Evolutionary conservation across 2,329 filamentous ascomycete species (phyloP).

Genomic region (Cladosporium halotolerans): DNA sequence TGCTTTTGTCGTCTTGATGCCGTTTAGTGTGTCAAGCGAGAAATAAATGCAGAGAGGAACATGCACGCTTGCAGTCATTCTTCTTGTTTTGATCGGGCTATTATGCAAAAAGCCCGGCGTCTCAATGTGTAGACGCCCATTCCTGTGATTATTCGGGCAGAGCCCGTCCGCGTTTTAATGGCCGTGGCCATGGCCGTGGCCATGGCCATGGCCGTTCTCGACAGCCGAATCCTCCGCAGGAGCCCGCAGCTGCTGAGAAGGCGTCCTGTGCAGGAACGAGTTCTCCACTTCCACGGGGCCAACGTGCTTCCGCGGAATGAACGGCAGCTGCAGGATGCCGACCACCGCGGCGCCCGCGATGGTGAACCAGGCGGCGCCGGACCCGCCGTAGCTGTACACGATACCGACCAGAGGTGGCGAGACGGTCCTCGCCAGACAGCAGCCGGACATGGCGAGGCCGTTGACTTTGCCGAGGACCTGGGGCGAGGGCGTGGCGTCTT

Average conservation of each 20-base stretch:
- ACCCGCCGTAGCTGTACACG: conserved; percentile 54
- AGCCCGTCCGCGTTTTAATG: background rate
- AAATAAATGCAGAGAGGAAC: no score
- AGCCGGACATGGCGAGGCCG: conserved; percentile 61
- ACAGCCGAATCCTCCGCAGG: background rate
- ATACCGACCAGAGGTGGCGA: conserved; percentile 60
- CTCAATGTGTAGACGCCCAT: no score
- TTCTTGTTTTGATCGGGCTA: no score
- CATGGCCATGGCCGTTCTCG: background rate
- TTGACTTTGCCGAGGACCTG: conserved; percentile 61
- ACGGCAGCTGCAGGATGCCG: conserved; percentile 50
- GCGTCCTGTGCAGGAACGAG: conserved; percentile 4
- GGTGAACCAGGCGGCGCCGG: conserved; percentile 53
- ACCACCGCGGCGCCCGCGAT: conserved; percentile 48
- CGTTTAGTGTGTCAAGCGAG: no score
- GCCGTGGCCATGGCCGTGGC: background rate
- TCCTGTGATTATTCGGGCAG: no score
- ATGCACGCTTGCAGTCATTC: no score
- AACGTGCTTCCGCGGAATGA: conserved; percentile 45
- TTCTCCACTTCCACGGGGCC: conserved; percentile 20
- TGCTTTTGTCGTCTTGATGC: no score
- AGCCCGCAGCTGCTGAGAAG: background rate
- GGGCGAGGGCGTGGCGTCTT: conserved; percentile 58
- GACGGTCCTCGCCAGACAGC: conserved; percentile 59
- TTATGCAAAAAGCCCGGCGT: no score